Evolutionary conservation across 768 basidiomycete genomes (phyloP).

Genomic region (Boletus rex-veris): DNA sequence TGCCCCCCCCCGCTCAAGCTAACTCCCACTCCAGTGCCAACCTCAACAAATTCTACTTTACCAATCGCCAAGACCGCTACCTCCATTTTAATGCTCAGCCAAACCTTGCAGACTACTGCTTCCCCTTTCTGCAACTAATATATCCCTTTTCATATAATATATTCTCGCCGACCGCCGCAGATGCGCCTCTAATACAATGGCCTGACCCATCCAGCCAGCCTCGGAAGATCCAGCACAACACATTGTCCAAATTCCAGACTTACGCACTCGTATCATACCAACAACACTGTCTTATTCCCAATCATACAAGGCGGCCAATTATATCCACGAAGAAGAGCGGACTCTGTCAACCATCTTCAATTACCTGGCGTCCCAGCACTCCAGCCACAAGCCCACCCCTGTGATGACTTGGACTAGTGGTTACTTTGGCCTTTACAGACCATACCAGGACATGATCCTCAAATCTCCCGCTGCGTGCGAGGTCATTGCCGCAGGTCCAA

Average conservation of each 20-base stretch:
- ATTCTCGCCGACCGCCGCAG: conserved; percentile 30
- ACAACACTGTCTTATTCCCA: conserved; percentile 64
- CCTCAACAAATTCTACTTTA: conserved; percentile 89
- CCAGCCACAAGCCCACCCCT: conserved; percentile 31
- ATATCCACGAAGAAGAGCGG: conserved; percentile 80
- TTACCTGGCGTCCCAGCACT: conserved; percentile 31
- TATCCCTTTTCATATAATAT: conserved; percentile 68
- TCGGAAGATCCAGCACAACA: conserved; percentile 58
- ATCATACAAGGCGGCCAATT: conserved; percentile 90
- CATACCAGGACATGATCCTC: conserved; percentile 74
- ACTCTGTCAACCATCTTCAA: conserved; percentile 57
- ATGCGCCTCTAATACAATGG: conserved; percentile 63
- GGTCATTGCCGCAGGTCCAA: conserved; percentile 83
- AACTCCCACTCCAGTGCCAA: conserved; percentile 65
- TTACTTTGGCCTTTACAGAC: conserved; percentile 84
- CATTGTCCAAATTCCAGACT: conserved; percentile 60
- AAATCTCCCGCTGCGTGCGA: conserved; percentile 55
- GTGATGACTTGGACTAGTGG: conserved; percentile 86
- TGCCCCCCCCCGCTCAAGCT: background rate
- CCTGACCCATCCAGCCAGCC: conserved; percentile 62
- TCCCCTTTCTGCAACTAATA: conserved; percentile 66
- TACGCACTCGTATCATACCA: conserved; percentile 6
- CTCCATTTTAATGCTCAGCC: conserved; percentile 64
- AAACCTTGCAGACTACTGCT: conserved; percentile 76
- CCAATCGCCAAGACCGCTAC: conserved; percentile 94